Percentiles rank a stretch among this genome's conserved stretches.
phyloP scores from a whole-genome alignment of 176 grass and related monocot species.

The Rhynchospora tenuis region DNA sequence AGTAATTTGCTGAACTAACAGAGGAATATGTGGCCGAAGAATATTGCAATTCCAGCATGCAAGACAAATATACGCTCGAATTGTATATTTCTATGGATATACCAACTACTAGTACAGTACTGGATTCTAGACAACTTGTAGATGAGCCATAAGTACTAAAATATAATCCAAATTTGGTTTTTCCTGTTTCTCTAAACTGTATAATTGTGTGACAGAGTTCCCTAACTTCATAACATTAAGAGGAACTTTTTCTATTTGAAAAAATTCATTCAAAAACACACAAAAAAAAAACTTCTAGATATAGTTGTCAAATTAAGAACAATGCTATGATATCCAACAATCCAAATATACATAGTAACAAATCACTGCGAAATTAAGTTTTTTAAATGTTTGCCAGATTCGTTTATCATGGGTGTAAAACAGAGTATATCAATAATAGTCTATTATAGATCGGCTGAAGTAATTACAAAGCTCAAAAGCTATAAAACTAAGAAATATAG shows the following conservation, averaged over 20 bases:
- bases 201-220: neutral
- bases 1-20: constrained; percentile 8
- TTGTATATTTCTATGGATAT: neutral
- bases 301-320: neutral
- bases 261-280: neutral
- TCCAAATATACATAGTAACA: neutral
- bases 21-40: neutral
- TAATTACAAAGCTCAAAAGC: too few species aligned
- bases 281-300: neutral
- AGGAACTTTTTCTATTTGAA: too few species aligned
- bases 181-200: neutral
- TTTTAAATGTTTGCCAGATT: neutral
- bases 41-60: neutral
- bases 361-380: neutral
- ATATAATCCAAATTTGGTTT: neutral
- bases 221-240: too few species aligned
- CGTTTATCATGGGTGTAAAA: neutral
- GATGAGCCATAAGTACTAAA: neutral
- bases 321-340: neutral
- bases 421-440: too few species aligned
- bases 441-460: too few species aligned
- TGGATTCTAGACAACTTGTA: neutral
- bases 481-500: too few species aligned
- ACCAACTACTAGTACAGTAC: neutral
- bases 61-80: neutral